Evolutionary conservation across 2,329 filamentous ascomycete genomes (phyloP), one percentile per base, ranked within the genome.

Genomic region (Diaporthe australafricana): DNA sequence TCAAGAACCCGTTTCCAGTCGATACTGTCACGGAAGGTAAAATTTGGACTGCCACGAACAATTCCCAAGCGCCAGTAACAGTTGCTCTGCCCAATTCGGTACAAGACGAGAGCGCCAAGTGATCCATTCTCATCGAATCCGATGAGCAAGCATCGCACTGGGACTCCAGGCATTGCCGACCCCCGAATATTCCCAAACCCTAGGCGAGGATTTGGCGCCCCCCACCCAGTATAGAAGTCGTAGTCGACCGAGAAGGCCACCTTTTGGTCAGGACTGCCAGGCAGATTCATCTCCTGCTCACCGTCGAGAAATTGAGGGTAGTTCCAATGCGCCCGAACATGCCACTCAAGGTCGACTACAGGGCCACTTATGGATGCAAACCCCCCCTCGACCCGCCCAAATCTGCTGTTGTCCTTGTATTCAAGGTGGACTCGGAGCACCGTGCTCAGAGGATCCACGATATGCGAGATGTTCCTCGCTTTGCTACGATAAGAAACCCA

Each of bases 211-310:
- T 12, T 48, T 20, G 57, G 57, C 11, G 57, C 57, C 42, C 20
- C 5, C 25, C 35, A 6, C 2, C 42, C 42, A 11, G 32, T 47
- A 42, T 63, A 63, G 27, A 63, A 63, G 57, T 63, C 42, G 27
- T 63, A 63, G 42, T 63, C 57, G 20, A 63, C 57, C 8, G 57
- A 63, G 57, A 63, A 63, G 27, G 7, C 5, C 17, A 48, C 57
- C 27, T 35, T 63, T 22, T 63, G 57, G 22, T 48, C 42, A 63
- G 20, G 27, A 14, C 3, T 17, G 8, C 42, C 57, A 3, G 57
- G 40, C 27, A 63, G 20, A 3, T 12, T 17, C 57, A 63, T 63
- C 22, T 63, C 42, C 20, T 63, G 57, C 17, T 63, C 57, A 12
- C 57, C 42, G 27, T 63, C 42, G 27, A 63, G 32, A 20, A 63